Evolutionary conservation across 2,329 filamentous ascomycete species (phyloP), one percentile per base, ranked within the genome.

Genomic region (Penicillium brasilianum): DNA sequence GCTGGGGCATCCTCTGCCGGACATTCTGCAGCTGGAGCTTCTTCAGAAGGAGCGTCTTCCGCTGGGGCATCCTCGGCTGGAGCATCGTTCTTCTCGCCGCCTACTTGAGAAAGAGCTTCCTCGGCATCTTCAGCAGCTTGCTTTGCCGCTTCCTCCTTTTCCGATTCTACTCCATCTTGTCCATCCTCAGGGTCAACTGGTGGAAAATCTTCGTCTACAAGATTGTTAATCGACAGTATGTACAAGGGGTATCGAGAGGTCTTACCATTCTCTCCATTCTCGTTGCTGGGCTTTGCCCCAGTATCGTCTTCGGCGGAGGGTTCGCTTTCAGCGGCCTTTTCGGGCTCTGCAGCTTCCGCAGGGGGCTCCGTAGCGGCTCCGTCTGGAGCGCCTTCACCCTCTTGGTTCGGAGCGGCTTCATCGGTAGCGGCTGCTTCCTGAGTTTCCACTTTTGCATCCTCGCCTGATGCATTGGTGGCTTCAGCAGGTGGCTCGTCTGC

Each of bases 121-220:
- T 71, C 71, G 22, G 73, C 71, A 8, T 75, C 72, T 51, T 76
- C 72, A 14, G 67, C 73, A 28, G 70, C 74, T 64, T 73, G 68
- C 57, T 66, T 68, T 30, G 73, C 73, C 14, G 68, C 70, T 30
- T 66, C 74, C 63, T 69, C 74, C 52, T 77, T 77, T 56, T 76
- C 74, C 6, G 70, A 71, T 41, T 74, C 72, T 57, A 76, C 69
- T 56, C 70, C 65, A 41, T 74, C 74, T 39, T 61, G 62, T 55
- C 68, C 75, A 60, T 67, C 72, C 32, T 65, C 64, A 60, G 68
- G 68, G 64, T 76, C 69, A 59, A 67, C 69, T 46, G 74, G 73
- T 63, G 75, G 72, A 62, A 76, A 76, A 37, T 70, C 72, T 61
- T 74, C 72, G 58, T 75, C 75, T 76, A 58, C 18, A 36, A 28